Evolutionary conservation across 768 basidiomycete species (phyloP), one percentile per base, ranked within the genome.

Genomic region (Boletus tylopilopsis): DNA sequence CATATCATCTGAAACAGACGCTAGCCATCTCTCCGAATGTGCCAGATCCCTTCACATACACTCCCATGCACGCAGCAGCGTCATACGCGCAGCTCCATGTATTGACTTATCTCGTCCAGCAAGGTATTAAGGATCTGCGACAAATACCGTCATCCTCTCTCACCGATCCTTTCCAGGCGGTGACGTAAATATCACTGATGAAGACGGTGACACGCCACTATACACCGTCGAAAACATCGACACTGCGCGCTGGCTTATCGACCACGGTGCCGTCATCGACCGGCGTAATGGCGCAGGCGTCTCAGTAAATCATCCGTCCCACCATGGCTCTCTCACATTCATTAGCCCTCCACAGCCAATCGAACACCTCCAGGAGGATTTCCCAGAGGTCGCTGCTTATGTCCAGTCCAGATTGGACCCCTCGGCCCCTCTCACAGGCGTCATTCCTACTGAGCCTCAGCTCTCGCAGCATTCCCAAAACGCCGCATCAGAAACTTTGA

Each of bases 61-160:
- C 90, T 0, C 88, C 90, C 30, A 90, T 92, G 87, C 93, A 96
- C 69, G 94, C 94, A 16, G 93, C 94, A 13, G 93, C 94, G 1
- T 95, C 93, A 1, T 96, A 95, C 61, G 90, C 83, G 16, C 93
- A 93, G 25, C 64, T 87, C 9, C 69, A 85, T 40, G 66, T 94
- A 35, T 72, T 96, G 29, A 76, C 82, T 13, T 95, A 91, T 70
- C 81, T 96, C 49, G 72, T 93, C 49, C 79, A 82, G 13, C 75
- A 74, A 64, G 89, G 89, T 85, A 45, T 39, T 32, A 34, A 3
- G 32, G 55, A 57, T 58, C 27, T 16, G 30, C 42, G n/a, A 24
- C 23, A 35, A 19, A 34, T 22, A n/a, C n/a, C n/a, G 19, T 1
- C 34, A 27, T 25, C 21, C 22, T 16, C 21, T 16, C 24, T 21